phyloP scores from a whole-genome alignment of 1,139 yeast genomes.

The Williopsis jadinii region DNA sequence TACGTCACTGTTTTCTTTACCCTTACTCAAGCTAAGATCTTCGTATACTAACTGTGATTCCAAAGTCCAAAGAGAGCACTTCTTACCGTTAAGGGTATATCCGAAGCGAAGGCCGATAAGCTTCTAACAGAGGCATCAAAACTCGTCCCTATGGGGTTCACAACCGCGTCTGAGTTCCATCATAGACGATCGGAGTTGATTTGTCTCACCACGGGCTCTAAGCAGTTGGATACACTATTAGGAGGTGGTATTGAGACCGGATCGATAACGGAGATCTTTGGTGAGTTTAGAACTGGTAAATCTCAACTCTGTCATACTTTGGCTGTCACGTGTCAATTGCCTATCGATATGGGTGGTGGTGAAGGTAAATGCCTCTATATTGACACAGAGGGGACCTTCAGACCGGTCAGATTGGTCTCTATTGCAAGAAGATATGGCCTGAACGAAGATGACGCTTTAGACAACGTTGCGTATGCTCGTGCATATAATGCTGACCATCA shows the following conservation, averaged over 20 bases:
- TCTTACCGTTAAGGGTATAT: constrained; percentile 78
- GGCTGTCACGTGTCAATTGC: constrained; percentile 94
- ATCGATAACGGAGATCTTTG: constrained; percentile 91
- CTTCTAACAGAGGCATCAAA: constrained; percentile 77
- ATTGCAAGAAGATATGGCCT: constrained; percentile 90
- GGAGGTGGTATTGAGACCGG: constrained; percentile 99
- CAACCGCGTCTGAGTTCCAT: constrained; percentile 94
- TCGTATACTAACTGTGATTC: constrained; percentile 1
- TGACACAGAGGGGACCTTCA: constrained; percentile 95
- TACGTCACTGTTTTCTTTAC: constrained; percentile 6
- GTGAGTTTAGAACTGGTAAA: constrained; percentile 97
- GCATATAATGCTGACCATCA: constrained; percentile 98
- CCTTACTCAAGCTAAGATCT: neutral
- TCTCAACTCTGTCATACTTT: constrained; percentile 95
- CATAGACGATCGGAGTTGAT: constrained; percentile 84
- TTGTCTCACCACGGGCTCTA: constrained; percentile 91
- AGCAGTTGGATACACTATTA: constrained; percentile 82
- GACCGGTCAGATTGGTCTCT: constrained; percentile 84
- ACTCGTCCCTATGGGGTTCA: constrained; percentile 92
- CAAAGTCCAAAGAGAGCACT: constrained; percentile 61
- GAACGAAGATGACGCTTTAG: constrained; percentile 90
- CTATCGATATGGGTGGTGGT: constrained; percentile 98
- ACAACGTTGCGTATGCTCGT: constrained; percentile 94
- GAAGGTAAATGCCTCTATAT: constrained; percentile 96
- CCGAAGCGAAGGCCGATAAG: constrained; percentile 93